phyloP scores from a whole-genome alignment of 805 yeast genomes.

The Wickerhamiella allomyrinae region DNA sequence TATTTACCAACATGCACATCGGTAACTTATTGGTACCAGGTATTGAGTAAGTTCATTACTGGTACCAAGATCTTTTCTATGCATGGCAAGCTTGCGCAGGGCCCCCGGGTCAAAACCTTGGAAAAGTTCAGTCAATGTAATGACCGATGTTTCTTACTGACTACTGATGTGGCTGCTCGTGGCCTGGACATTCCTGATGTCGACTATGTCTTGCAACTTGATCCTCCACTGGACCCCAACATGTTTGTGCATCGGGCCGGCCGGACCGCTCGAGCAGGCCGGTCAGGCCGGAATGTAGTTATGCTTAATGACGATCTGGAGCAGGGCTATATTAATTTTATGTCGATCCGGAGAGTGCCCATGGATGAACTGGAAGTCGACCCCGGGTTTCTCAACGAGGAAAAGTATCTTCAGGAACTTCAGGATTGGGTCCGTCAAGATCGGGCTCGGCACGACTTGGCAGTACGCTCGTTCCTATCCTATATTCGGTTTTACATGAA shows the following conservation, averaged over 20 bases:
- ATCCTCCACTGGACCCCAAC: slow-evolving; percentile 89
- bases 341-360: slow-evolving; percentile 54
- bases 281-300: slow-evolving; percentile 63
- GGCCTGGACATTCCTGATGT: slow-evolving; percentile 94
- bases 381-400: not conserved
- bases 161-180: slow-evolving; percentile 98
- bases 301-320: slow-evolving; percentile 65
- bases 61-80: slow-evolving; percentile 45
- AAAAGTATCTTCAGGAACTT: slow-evolving; percentile 18
- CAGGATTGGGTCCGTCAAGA: slow-evolving; percentile 54
- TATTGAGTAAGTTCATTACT: slow-evolving; percentile 9
- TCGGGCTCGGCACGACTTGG: slow-evolving; percentile 68
- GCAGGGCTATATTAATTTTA: slow-evolving; percentile 64
- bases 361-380: slow-evolving; percentile 25
- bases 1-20: slow-evolving; percentile 84
- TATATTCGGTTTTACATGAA: slow-evolving; percentile 73
- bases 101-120: slow-evolving; percentile 62
- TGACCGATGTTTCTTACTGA: slow-evolving; percentile 50
- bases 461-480: slow-evolving; percentile 67
- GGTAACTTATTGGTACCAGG: slow-evolving; percentile 49
- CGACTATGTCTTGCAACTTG: slow-evolving; percentile 83
- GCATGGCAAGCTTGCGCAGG: slow-evolving; percentile 83
- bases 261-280: slow-evolving; percentile 86
- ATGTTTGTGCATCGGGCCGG: slow-evolving; percentile 90
- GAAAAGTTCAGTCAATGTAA: slow-evolving; percentile 37